Percentiles rank a stretch among this genome's conserved stretches.
Evolutionary conservation across 106 monocot genomes (phyloP).

Genomic region (Acorus calamus): DNA sequence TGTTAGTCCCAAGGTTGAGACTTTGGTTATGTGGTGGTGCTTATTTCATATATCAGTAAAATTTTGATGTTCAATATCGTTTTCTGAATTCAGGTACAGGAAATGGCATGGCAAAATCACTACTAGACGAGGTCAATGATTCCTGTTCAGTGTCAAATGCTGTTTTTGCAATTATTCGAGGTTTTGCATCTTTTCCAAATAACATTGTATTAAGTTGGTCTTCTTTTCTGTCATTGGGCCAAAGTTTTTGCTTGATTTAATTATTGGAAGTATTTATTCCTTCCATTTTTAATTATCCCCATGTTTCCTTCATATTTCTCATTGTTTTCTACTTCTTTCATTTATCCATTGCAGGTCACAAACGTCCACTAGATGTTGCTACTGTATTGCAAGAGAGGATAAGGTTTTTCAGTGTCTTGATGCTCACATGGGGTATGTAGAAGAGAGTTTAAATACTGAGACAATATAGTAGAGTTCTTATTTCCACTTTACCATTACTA

Average conservation of each 20-base stretch:
- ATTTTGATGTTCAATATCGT: slow-evolving; percentile 3
- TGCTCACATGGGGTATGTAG: slow-evolving; percentile 89
- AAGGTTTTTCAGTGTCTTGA: slow-evolving; percentile 80
- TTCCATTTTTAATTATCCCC: background rate
- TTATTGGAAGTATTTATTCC: background rate
- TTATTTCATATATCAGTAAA: background rate
- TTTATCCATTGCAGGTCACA: slow-evolving; percentile 39
- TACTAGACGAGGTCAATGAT: slow-evolving; percentile 49
- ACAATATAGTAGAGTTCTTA: too few relatives aligned
- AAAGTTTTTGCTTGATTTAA: background rate
- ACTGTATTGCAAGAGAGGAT: slow-evolving; percentile 62
- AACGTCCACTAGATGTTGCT: slow-evolving; percentile 63
- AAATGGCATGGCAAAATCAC: slow-evolving; percentile 93
- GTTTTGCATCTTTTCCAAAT: slow-evolving; percentile 15
- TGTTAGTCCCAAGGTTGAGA: too few relatives aligned
- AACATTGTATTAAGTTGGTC: background rate
- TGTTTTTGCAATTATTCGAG: slow-evolving; percentile 68
- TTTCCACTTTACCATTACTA: too few relatives aligned
- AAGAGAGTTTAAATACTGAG: too few relatives aligned
- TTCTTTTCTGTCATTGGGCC: background rate
- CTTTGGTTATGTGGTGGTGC: too few relatives aligned
- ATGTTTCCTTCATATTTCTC: background rate
- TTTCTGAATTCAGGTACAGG: slow-evolving; percentile 51
- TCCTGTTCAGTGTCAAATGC: slow-evolving; percentile 50
- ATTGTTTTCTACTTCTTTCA: background rate